Evolutionary conservation across 2,329 filamentous ascomycete species (phyloP), one percentile per base, ranked within the genome.

Genomic region (Aspergillus intermedius): DNA sequence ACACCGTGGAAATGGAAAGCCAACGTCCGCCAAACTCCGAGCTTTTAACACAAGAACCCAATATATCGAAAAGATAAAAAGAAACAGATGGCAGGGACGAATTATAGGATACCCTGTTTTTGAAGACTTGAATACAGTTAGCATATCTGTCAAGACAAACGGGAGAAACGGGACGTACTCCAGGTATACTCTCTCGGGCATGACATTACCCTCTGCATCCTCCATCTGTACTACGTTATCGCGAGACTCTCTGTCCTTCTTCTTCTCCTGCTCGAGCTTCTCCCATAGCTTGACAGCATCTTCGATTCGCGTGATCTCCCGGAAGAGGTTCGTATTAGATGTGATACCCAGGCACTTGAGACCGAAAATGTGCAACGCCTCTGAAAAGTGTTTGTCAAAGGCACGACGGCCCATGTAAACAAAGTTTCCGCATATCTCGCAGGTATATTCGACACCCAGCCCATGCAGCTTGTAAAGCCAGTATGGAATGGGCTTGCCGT

Each of bases 401-500:
- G 91, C 91, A 44, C 93, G 82, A 21, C 93, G 81, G 13, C 93
- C 93, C 87, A 95, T 96, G 74, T 97, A 97, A n/a, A 96, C 90
- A 63, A 90, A 96, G 70, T 97, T 97, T 48, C 93, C 93, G 64
- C 93, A 98, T 49, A 98, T 88, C 67, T 98, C 91, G 74, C 93
- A 98, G 0, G 87, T 79, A 58, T 96, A 95, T 60, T 98, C 93
- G 10, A 95, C 90, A 7, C 93, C 93, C 22, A 98, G 75, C 1
- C 93, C 93, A 64, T 98, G 93, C 13, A 98, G 78, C 59, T 96
- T 93, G 77, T 97, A 98, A 13, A 98, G 79, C 93, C 93, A 98
- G 75, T 93, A 98, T 0, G 94, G 93, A 60, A 98, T 98, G 0
- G 94, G 93, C 66, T 98, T 98, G 59, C 94, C 93, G 58, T 98